Evolutionary conservation across 768 basidiomycete genomes (phyloP).

Genomic region (Mycena sanguinolenta): DNA sequence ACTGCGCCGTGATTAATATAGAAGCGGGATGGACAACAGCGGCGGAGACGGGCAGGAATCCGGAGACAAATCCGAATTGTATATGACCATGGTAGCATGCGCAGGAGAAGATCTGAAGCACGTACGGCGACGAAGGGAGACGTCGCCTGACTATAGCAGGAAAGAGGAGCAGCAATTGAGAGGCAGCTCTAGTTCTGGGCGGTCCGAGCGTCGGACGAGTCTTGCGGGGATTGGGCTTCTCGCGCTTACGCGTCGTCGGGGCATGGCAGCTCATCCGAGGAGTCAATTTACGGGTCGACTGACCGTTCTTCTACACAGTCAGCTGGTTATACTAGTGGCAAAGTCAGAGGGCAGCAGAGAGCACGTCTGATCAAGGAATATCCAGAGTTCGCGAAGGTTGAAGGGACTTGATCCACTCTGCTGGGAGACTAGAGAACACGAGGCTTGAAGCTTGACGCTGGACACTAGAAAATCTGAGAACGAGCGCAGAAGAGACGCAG

Average conservation of each 20-base stretch:
- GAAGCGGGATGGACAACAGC: no score
- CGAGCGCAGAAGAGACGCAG: slow-evolving; percentile 37
- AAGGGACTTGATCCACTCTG: no score
- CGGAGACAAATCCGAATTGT: slow-evolving; percentile 6
- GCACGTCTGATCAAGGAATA: no score
- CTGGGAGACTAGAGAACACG: slow-evolving; percentile 41
- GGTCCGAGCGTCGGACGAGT: slow-evolving; percentile 24
- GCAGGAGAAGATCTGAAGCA: slow-evolving; percentile 17
- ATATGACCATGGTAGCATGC: neutral
- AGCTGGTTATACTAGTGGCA: neutral
- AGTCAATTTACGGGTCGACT: slow-evolving; percentile 10
- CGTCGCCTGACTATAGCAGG: slow-evolving; percentile 29
- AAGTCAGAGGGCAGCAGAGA: neutral
- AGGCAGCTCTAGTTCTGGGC: slow-evolving; percentile 30
- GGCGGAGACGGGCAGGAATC: slow-evolving; percentile 25
- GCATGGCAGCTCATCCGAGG: slow-evolving; percentile 34
- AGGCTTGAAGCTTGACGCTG: slow-evolving; percentile 69
- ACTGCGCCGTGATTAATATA: no score
- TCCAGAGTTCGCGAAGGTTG: no score
- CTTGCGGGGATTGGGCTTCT: neutral
- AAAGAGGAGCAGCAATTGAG: slow-evolving; percentile 27
- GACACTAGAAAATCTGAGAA: slow-evolving; percentile 60
- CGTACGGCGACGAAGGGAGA: slow-evolving; percentile 5
- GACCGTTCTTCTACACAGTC: slow-evolving; percentile 8
- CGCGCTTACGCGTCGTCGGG: slow-evolving; percentile 31